Base-by-base conservation (phyloP, 176 grass and related monocot genomes). In the Dactylis glomerata region DNA sequence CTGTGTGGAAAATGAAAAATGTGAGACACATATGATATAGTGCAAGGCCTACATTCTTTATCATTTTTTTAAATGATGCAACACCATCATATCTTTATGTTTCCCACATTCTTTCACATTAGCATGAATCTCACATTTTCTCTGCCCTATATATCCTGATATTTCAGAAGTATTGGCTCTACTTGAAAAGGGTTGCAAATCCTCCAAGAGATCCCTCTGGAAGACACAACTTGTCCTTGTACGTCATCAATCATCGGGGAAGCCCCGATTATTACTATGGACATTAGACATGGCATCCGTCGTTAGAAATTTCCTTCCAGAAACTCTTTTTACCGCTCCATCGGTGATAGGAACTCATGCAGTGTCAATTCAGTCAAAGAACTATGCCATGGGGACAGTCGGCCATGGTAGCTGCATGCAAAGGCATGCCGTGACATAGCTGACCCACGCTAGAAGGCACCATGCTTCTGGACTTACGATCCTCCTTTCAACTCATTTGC, bases 311-410 rank as follows among this genome's bases (percentile, higher is more conserved):
- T 19, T 12, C 49, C 41, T 52, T 75, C n/a, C 71, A 56, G 83
- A 58, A 41, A 52, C 51, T 31, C 68, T 28, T 15, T 80, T 76
- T 37, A 19, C 78, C 47, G 68, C 6, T 34, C 3, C 50, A 59
- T 69, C 73, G 56, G 72, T 87, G 57, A 13, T 78, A 44, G 67
- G 23, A 10, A 12, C 4, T 52, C 26, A 75, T 14, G 77, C 80
- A 7, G 44, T 77, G 36, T 32, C 88, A 1, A 20, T 6, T 52
- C 17, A 20, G 6, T 30, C 61, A 44, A 26, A 69, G 38, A 91
- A 78, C 66, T n/a, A 41, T 13, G n/a, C 45, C 36, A 72, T 54
- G 20, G 45, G 62, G 24, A 80, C 12, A 51, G 42, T 84, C 64
- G 11, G 12, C 13, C 59, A 83, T 24, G 30, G 32, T 54, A 62